Base-by-base conservation (phyloP, 2,329 filamentous ascomycete genomes). In the Sporothrix humicola region DNA sequence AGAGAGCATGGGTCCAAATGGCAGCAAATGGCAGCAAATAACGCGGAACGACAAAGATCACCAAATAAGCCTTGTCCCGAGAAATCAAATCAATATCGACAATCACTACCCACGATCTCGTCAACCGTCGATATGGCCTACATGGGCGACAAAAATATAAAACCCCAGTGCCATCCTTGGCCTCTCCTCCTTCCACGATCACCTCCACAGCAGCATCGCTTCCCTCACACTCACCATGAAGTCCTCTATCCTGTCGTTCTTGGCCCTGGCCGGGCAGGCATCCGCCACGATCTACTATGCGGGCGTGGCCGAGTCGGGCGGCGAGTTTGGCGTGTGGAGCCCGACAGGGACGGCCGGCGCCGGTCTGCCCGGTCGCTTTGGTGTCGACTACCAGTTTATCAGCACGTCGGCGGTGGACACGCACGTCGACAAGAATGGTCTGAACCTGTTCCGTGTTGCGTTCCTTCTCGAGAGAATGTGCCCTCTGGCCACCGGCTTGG, bases 401-500 rank as follows among this genome's bases (percentile, higher is more conserved):
- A 82, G 83, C 74, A 78, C 84, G 75, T 78, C 79, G 9, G 82
- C 82, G 13, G 79, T 87, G 15, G 84, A 86, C 76, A 77, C 82
- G n/a, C 84, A 83, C 74, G 82, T 85, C 0, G 83, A 85, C 74
- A 74, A 84, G 76, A 82, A 85, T 77, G 83, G 85, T 79, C 75
- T 81, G 71, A 86, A 86, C 74, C 78, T 85, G 0, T 86, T 87
- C 78, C 82, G 85, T 37, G 81, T 87, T 56, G 83, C 85, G 1
- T 87, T 87, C 77, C 77, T 87, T 3, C 79, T 86, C 15, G 86
- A 87, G 78, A 84, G 85, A 54, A 86, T 87, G 83, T 84, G 83
- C 73, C 86, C 85, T 0, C 76, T 83, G 0, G 80, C 80, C 4
- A 83, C 80, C 10, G 85, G 86, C 0, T 81, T 87, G 0, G 85